These are phyloP conservation scores for Buddleja alternifolia DNA, from an alignment of 257 asterid genomes.

Conservation along the genomic window DNA sequence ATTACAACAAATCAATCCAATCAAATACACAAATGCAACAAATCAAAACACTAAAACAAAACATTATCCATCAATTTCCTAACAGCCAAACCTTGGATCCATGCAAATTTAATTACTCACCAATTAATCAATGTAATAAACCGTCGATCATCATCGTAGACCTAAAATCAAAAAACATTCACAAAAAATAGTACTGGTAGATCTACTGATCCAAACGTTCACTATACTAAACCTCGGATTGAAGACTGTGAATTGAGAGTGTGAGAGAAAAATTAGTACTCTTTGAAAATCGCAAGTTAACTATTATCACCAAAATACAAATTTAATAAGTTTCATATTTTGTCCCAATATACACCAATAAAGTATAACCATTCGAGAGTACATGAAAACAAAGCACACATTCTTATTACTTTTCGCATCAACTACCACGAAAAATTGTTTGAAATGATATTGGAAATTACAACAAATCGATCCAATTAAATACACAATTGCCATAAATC, in stretches of 20 bases:
- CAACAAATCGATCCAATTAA: constrained; percentile 13
- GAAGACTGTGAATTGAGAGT: constrained; percentile 22
- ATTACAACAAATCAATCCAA: constrained; percentile 11
- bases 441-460: neutral
- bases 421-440: constrained; percentile 11
- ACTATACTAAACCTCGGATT: constrained; percentile 13
- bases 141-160: constrained; percentile 48
- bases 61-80: neutral
- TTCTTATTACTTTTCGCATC: constrained; percentile 6
- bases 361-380: too few relatives aligned
- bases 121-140: constrained; percentile 23
- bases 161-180: neutral
- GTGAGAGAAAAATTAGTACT: constrained; percentile 36
- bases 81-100: constrained; percentile 34
- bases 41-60: constrained; percentile 4
- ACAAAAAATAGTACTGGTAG: constrained; percentile 18
- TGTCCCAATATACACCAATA: neutral
- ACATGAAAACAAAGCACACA: too few relatives aligned
- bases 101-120: constrained; percentile 21
- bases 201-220: constrained; percentile 30
- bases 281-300: constrained; percentile 21
- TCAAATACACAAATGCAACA: constrained; percentile 10
- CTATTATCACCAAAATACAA: neutral
- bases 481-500: constrained; percentile 13
- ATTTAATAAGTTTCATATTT: constrained; percentile 1